Base-by-base conservation (phyloP, 2,329 filamentous ascomycete species). In the Fusarium buxicola region DNA sequence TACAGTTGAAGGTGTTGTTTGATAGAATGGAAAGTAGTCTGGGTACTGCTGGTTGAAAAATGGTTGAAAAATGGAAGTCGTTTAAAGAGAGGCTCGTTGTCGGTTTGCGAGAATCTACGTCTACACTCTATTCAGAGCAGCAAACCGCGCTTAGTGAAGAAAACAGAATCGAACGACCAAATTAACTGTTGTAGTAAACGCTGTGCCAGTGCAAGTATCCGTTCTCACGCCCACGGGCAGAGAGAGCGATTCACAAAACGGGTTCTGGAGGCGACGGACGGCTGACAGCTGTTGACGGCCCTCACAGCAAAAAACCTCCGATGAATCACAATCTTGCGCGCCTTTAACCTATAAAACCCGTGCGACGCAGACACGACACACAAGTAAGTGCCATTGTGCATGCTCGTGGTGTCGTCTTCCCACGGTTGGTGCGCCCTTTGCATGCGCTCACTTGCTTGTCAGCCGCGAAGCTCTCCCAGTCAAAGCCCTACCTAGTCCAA, bases 281-380 rank as follows among this genome's bases (percentile, higher is more conserved):
- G 39, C 65, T 57, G 63, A 40, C 66, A 69, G 64, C 66, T 69
- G 66, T 65, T 51, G 48, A 53, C 55, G 15, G 57, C 35, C 50
- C 21, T 50, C 24, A 24, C n/a, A 50, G 16, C 21, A 41, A 58
- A 38, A 46, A 7, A 12, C 16, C 8, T 30, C 31, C 34, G 15
- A 43, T 64, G 55, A 61, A 66, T 69, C 64, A 68, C 56, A 58
- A 44, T 40, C 24, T 34, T 36, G 35, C 6, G n/a, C 45, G 30
- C 45, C 28, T 24, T 30, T 48, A 36, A 34, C 21, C 39, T 59
- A 58, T 54, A 60, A 52, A 36, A 32, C n/a, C 54, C 38, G 60
- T 69, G 59, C 44, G 48, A 69, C 64, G 34, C 53, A 39, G 45
- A 32, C 34, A 25, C 51, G 43, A 35, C 43, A 58, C 58, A 55